Conservation (phyloP, 352 stramenopile genomes). For the Globisporangium spinosum region DNA sequence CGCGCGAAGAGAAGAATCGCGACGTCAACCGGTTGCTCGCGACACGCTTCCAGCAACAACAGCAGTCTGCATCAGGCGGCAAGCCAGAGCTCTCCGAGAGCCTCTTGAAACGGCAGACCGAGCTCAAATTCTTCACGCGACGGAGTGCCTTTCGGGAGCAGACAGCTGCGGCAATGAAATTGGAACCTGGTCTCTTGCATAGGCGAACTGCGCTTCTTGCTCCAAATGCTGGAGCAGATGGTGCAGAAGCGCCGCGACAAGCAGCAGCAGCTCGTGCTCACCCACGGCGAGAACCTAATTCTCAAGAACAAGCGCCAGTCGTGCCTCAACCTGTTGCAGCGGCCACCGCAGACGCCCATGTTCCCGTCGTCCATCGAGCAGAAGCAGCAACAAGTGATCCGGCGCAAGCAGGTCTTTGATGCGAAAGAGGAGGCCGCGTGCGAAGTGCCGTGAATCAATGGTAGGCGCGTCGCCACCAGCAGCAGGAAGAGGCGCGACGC, state of each 20-base stretch:
- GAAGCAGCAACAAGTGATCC: constrained; percentile 37
- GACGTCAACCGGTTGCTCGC: constrained; percentile 40
- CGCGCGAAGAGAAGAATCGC: constrained; percentile 37
- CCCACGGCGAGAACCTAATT: constrained; percentile 51
- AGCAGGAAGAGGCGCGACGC: constrained; percentile 28
- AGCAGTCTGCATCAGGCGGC: background rate
- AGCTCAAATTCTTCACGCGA: constrained; percentile 32
- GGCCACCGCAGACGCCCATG: constrained; percentile 44
- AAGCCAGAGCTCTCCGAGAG: background rate
- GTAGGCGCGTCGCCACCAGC: constrained; percentile 40
- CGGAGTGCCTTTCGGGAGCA: constrained; percentile 48
- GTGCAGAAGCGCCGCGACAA: constrained; percentile 31
- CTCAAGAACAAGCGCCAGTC: constrained; percentile 42
- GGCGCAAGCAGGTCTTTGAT: constrained; percentile 56
- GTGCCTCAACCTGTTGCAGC: constrained; percentile 36
- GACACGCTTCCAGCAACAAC: constrained; percentile 33
- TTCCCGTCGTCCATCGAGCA: constrained; percentile 55
- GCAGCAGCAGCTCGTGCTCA: constrained; percentile 32
- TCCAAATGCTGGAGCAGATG: constrained; percentile 49
- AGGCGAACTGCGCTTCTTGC: constrained; percentile 51
- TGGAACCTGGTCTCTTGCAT: constrained; percentile 50
- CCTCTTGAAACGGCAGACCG: constrained; percentile 12
- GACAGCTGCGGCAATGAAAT: constrained; percentile 45
- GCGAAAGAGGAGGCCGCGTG: constrained; percentile 34
- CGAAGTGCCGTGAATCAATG: constrained; percentile 42